Evolutionary conservation across 441 rosid species (phyloP).

Genomic region (Euphorbia celastroides): DNA sequence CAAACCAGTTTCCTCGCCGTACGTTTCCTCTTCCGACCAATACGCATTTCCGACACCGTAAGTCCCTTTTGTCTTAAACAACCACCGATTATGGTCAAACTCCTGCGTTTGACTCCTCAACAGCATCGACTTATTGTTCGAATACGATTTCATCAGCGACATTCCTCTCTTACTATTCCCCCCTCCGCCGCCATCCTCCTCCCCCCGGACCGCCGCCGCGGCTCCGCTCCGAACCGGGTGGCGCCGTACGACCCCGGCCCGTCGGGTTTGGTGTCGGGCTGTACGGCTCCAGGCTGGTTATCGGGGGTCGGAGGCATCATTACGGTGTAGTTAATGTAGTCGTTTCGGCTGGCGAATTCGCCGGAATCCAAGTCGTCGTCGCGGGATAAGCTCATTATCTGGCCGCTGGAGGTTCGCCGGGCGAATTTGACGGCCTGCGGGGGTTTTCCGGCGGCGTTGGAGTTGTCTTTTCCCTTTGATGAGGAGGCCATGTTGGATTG

Average conservation of each 20-base stretch:
- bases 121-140: constrained; percentile 64
- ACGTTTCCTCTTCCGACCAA: constrained; percentile 51
- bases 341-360: constrained; percentile 58
- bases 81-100: constrained; percentile 85
- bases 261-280: constrained; percentile 39
- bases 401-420: constrained; percentile 67
- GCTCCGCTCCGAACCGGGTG: constrained; percentile 26
- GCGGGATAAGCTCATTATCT: constrained; percentile 62
- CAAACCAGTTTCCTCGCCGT: constrained; percentile 37
- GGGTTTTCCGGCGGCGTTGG: constrained; percentile 32
- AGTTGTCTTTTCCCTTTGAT: constrained; percentile 21
- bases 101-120: constrained; percentile 80
- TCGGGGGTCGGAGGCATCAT: constrained; percentile 93
- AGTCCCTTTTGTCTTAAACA: constrained; percentile 73
- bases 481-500: constrained; percentile 39
- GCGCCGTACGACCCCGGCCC: constrained; percentile 15
- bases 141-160: constrained; percentile 51
- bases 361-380: constrained; percentile 73
- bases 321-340: constrained; percentile 79
- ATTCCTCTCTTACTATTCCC: constrained; percentile 42
- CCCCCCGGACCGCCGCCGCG: constrained; percentile 19
- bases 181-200: constrained; percentile 18
- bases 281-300: constrained; percentile 59
- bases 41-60: constrained; percentile 87
- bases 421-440: constrained; percentile 63